Conservation (phyloP, 2,329 filamentous ascomycete genomes). For the Penicillium sp. region DNA sequence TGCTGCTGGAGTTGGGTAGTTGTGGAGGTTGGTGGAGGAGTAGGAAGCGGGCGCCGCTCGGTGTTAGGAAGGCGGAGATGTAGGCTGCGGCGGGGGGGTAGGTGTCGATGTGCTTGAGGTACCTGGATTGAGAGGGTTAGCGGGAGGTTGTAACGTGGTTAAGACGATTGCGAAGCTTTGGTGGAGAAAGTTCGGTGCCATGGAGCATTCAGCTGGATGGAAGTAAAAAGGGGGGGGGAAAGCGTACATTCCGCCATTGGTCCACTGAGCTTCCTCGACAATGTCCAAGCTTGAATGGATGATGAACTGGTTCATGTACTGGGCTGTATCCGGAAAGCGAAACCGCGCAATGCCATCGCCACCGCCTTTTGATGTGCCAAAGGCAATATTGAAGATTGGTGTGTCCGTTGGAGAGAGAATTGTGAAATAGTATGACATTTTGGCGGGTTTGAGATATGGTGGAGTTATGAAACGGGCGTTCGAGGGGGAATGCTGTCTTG, state of each 20-base stretch:
- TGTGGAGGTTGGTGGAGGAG: constrained; percentile 80
- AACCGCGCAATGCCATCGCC: constrained; percentile 91
- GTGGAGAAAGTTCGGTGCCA: too few relatives aligned
- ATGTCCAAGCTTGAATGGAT: constrained; percentile 92
- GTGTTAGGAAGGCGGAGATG: constrained; percentile 92
- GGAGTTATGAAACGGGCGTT: constrained; percentile 4
- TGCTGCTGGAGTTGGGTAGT: constrained; percentile 40
- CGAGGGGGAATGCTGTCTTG: neutral
- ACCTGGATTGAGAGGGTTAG: constrained; percentile 57
- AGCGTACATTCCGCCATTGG: constrained; percentile 73
- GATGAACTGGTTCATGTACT: constrained; percentile 97
- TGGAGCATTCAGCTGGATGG: neutral
- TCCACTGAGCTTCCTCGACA: constrained; percentile 96
- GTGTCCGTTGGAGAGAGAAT: constrained; percentile 96
- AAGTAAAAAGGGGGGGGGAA: neutral
- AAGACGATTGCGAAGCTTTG: neutral
- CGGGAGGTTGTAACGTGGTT: neutral
- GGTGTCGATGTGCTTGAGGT: constrained; percentile 93
- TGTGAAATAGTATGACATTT: constrained; percentile 98
- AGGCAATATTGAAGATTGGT: constrained; percentile 94
- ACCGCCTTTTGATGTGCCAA: constrained; percentile 93
- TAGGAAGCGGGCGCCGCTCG: constrained; percentile 89
- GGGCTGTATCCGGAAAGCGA: constrained; percentile 82
- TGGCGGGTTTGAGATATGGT: constrained; percentile 23
- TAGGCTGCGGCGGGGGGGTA: constrained; percentile 84